A percentile compares a stretch with the other conserved stretches of the same genome.
Evolutionary conservation across 2,329 filamentous ascomycete genomes (phyloP).

Genomic region (Aureobasidium subglaciale): DNA sequence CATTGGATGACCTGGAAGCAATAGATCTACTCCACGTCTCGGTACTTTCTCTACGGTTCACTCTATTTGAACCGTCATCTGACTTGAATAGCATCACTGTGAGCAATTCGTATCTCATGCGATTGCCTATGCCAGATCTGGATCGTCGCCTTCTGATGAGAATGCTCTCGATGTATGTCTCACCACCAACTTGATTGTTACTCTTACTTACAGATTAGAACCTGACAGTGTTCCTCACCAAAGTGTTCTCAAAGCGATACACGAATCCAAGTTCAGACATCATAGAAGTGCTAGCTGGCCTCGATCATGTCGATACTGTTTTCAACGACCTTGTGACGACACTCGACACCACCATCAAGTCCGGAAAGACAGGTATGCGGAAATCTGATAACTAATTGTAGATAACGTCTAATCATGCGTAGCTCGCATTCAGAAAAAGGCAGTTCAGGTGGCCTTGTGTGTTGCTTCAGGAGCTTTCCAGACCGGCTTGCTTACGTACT

Average conservation of each 20-base stretch:
- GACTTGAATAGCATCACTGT: conserved; percentile 49
- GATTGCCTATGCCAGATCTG: conserved; percentile 59
- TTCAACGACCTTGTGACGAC: conserved; percentile 83
- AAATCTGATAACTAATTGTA: too few relatives aligned
- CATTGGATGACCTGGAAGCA: conserved; percentile 63
- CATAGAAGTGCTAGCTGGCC: conserved; percentile 79
- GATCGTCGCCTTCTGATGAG: conserved; percentile 55
- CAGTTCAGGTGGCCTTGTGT: conserved; percentile 72
- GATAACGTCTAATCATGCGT: background rate
- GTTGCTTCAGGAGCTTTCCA: conserved; percentile 92
- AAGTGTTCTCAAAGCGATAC: conserved; percentile 80
- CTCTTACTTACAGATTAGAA: conserved; percentile 56
- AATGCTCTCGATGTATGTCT: conserved; percentile 76
- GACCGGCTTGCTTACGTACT: conserved; percentile 87
- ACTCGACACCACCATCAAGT: conserved; percentile 75
- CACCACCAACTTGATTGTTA: conserved; percentile 1
- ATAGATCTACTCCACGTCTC: conserved; percentile 72
- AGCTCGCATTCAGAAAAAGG: conserved; percentile 72
- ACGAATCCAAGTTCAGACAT: conserved; percentile 93
- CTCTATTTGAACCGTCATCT: background rate
- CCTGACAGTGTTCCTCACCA: conserved; percentile 77
- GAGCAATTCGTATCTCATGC: conserved; percentile 71
- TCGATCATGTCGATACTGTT: conserved; percentile 78
- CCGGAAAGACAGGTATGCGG: conserved; percentile 61
- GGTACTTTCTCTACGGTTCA: conserved; percentile 32